These are phyloP conservation scores for Sophora flavescens DNA, from an alignment of 306 rosid genomes.

Conservation along the genomic window DNA sequence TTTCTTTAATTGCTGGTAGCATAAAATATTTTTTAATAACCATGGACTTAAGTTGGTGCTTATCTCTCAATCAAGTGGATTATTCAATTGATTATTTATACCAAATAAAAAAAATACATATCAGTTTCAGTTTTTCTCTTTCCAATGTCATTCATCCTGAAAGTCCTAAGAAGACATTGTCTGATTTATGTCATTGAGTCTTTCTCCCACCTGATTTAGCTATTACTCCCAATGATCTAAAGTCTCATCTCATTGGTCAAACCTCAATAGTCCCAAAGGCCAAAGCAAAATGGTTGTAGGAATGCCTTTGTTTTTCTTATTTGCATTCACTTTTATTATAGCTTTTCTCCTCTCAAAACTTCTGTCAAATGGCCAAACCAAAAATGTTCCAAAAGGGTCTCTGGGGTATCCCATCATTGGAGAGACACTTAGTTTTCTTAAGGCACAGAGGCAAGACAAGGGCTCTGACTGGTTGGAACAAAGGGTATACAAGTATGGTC, in stretches of 20 bases:
- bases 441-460: constrained; percentile 51
- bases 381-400: constrained; percentile 66
- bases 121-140: constrained; percentile 1
- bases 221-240: constrained; percentile 3
- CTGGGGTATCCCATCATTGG: constrained; percentile 60
- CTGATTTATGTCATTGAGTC: constrained; percentile 21
- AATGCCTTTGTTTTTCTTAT: constrained; percentile 43
- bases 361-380: constrained; percentile 44
- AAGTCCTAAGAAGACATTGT: not conserved
- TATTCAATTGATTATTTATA: constrained; percentile 12
- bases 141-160: constrained; percentile 22
- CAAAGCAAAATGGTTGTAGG: constrained; percentile 29
- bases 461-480: constrained; percentile 61
- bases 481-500: constrained; percentile 53
- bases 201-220: constrained; percentile 3
- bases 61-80: not conserved
- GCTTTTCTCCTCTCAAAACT: constrained; percentile 48
- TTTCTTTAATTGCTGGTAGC: too few species aligned
- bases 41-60: not conserved
- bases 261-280: not conserved
- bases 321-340: constrained; percentile 49
- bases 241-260: constrained; percentile 16
- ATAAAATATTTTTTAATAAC: too few species aligned
- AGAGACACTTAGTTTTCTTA: constrained; percentile 59
- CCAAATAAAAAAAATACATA: not conserved